Evolutionary conservation across 495 filamentous ascomycete genomes (phyloP).

Genomic region (Penicillium psychrofluorescens): DNA sequence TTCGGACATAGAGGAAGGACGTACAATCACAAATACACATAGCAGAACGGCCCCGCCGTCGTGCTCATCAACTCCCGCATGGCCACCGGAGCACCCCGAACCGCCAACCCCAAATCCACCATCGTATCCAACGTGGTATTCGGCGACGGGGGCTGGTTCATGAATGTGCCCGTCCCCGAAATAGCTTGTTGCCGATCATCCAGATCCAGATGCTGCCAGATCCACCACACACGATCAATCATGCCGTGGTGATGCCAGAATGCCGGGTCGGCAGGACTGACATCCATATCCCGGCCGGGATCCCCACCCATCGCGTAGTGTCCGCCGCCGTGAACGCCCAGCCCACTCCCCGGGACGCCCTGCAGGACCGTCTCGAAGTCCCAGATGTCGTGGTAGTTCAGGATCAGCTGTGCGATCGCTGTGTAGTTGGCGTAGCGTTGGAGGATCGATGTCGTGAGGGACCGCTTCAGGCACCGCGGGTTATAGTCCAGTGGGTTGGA

Average conservation of each 20-base stretch:
- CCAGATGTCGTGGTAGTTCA: slow-evolving; percentile 33
- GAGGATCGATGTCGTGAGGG: slow-evolving; percentile 45
- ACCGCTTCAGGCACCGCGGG: slow-evolving; percentile 60
- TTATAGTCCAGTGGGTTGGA: slow-evolving; percentile 38
- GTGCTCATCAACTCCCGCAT: slow-evolving; percentile 45
- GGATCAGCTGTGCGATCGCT: slow-evolving; percentile 39
- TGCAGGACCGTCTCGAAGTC: slow-evolving; percentile 47
- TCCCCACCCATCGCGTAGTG: slow-evolving; percentile 60
- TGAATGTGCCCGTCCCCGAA: slow-evolving; percentile 49
- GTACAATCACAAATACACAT: slow-evolving; percentile 38
- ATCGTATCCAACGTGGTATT: slow-evolving; percentile 44
- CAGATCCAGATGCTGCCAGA: slow-evolving; percentile 59
- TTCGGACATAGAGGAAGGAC: too few species aligned
- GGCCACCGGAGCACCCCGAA: slow-evolving; percentile 20
- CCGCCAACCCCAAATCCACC: slow-evolving; percentile 34
- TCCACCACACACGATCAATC: slow-evolving; percentile 64
- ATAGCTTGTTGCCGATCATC: slow-evolving; percentile 35
- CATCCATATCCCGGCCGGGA: slow-evolving; percentile 51
- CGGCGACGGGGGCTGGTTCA: slow-evolving; percentile 41
- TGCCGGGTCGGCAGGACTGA: slow-evolving; percentile 54
- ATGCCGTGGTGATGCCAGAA: slow-evolving; percentile 67
- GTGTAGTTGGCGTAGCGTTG: slow-evolving; percentile 42
- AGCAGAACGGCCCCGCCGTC: slow-evolving; percentile 47
- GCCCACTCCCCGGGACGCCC: slow-evolving; percentile 39
- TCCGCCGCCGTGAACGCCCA: slow-evolving; percentile 56